phyloP scores from a whole-genome alignment of 2,329 filamentous ascomycete genomes.

The Elsinoe fawcettii region DNA sequence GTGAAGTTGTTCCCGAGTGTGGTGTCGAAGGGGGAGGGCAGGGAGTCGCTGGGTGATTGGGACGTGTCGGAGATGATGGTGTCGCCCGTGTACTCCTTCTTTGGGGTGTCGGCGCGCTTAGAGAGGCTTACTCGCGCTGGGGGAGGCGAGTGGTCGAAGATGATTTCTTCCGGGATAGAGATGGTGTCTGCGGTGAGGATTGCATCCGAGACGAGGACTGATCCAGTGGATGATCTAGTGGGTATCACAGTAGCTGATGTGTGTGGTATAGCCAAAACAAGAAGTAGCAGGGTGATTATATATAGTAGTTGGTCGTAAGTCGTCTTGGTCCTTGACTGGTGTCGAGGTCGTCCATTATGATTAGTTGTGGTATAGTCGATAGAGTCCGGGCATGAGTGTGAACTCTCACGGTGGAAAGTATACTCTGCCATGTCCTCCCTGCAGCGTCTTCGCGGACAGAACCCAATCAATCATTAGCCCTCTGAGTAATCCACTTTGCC shows the following conservation, averaged over 20 bases:
- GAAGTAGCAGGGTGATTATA: background rate
- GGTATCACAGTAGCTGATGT: background rate
- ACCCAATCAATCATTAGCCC: constrained; percentile 9
- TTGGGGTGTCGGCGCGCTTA: constrained; percentile 14
- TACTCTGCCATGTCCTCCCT: constrained; percentile 6
- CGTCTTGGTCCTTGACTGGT: background rate
- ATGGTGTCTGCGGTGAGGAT: background rate
- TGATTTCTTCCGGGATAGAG: constrained; percentile 2
- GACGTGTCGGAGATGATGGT: constrained; percentile 10
- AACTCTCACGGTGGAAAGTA: constrained; percentile 9
- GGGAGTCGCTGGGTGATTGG: constrained; percentile 12
- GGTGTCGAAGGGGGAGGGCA: constrained; percentile 42
- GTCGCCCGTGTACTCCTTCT: background rate
- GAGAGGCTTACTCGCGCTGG: constrained; percentile 10
- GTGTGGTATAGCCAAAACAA: background rate
- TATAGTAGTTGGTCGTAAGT: constrained; percentile 1
- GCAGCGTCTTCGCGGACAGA: background rate
- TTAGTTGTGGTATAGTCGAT: background rate
- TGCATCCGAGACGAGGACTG: background rate
- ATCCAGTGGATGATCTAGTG: background rate
- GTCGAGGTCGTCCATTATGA: background rate
- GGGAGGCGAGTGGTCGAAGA: constrained; percentile 16
- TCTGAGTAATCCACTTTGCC: constrained; percentile 1
- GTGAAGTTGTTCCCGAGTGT: constrained; percentile 48
- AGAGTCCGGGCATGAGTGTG: background rate